Base-by-base conservation (phyloP, 192 early-diverging fungal genomes). In the Mortierella hygrophila region DNA sequence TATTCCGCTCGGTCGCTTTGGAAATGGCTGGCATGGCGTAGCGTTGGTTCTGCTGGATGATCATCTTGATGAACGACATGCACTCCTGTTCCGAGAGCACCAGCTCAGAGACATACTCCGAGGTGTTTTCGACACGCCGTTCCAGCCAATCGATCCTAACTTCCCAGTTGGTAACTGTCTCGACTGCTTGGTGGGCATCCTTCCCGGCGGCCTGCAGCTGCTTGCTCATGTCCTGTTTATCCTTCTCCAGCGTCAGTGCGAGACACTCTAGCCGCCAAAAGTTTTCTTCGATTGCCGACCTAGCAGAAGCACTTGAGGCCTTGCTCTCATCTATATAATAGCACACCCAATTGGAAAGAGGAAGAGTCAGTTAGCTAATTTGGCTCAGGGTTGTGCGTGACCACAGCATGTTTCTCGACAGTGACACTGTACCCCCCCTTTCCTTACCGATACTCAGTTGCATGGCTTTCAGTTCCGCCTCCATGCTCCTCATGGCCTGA, bases 1-100 rank as follows among this genome's bases (percentile, higher is more conserved):
- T 85, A 41, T 80, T 80, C 42, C 83, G 74, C 29, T 85, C 83
- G 35, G 83, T 85, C 7, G 83, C 74, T 29, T 72, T 69, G 21
- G 83, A 85, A 46, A 85, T 85, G 11, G 78, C 83, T n/a, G 83
- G 83, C 78, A 85, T 85, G 35, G 83, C 78, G 32, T 85, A 85
- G 2, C 78, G 78, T 32, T 69, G 65, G 52, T 85, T 85, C 42
- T 85, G 83, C 29, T 85, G 78, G 70, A 85, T 85, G 41, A 85
- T 85, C 83, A 85, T 80, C 70, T 77, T 85, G 69, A 85, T 75
- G 41, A 85, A 85, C 5, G 83, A 85, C 83, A 85, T 80, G 35
- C 83, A 85, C 65, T 85, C 82, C 63, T 85, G 82, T 52, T 85
- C 82, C 20, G 82, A 85, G 32, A 85, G 77, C 20, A 85, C 82